Base-by-base conservation (phyloP, 495 filamentous ascomycete genomes). In the Xylaria acuta region DNA sequence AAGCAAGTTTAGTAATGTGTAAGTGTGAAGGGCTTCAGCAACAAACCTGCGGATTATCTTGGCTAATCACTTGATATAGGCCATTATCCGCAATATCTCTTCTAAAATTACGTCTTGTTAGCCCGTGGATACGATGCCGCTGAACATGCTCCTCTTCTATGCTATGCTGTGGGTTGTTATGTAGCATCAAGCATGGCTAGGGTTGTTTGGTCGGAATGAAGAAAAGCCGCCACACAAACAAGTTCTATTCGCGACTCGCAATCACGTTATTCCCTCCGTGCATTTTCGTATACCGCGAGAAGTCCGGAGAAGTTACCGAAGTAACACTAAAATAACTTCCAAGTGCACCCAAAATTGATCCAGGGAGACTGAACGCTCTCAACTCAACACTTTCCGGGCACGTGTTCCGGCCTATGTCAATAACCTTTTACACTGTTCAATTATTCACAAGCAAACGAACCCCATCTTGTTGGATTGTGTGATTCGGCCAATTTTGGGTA, bases 401-500 rank as follows among this genome's bases (percentile, higher is more conserved):
- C 47, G 60, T 45, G 12, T 54, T 56, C 32, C 22, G 63, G 32
- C 38, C 9, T 60, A 32, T 45, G 20, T 38, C 7, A 38, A 14
- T 8, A 49, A 4, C 30, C 36, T 18, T 63, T 45, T 58, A 70
- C 40, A 63, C n/a, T 27, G 45, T 43, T 54, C 36, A 56, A 22
- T 64, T 56, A 53, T 32, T 16, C 60, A 47, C 49, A 30, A 40
- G 43, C 20, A 45, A 70, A 53, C 58, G 34, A 41, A 30, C 68
- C 49, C 32, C 12, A 34, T 70, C 32, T 12, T 22, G 12, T 64
- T 64, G 58, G 45, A 11, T 54, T 43, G 45, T 58, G 59, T 71
- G 58, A 56, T 63, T 16, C 60, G 69, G 49, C 38, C 43, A 58
- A 56, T 47, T 22, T 59, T 59, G 54, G 53, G 40, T 69, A 30